phyloP scores from a whole-genome alignment of 306 rosid genomes.

The Castanopsis chinensis region DNA sequence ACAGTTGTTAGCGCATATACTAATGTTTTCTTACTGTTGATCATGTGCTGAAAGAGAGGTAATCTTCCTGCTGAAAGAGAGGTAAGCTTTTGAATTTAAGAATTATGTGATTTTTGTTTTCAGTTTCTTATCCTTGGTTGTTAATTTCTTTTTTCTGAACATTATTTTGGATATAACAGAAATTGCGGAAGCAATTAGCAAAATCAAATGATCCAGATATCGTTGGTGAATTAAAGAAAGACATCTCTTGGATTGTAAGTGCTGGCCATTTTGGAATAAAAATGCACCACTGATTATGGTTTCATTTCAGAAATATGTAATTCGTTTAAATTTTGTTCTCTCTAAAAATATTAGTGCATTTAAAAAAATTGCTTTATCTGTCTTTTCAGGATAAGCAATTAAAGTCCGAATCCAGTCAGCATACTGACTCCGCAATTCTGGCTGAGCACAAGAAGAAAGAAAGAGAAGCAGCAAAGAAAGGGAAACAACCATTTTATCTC shows the following conservation, averaged over 20 bases:
- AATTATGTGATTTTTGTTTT: neutral
- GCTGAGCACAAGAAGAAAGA: slow-evolving; percentile 75
- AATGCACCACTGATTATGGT: neutral
- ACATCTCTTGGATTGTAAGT: slow-evolving; percentile 66
- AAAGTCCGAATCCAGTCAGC: slow-evolving; percentile 47
- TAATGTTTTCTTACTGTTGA: neutral
- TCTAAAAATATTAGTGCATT: neutral
- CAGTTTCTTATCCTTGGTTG: neutral
- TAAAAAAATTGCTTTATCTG: neutral
- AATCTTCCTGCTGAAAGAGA: slow-evolving; percentile 47
- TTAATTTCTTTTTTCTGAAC: neutral
- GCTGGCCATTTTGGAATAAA: slow-evolving; percentile 3
- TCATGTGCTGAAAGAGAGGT: slow-evolving; percentile 29
- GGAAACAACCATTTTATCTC: slow-evolving; percentile 67
- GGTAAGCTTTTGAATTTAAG: slow-evolving; percentile 19
- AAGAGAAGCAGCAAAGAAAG: slow-evolving; percentile 78
- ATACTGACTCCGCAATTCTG: slow-evolving; percentile 46
- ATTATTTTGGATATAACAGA: slow-evolving; percentile 30
- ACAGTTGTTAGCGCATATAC: neutral
- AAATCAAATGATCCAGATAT: slow-evolving; percentile 47
- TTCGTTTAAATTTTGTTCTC: slow-evolving; percentile 11
- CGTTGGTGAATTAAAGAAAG: slow-evolving; percentile 48
- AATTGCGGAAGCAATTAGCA: slow-evolving; percentile 52
- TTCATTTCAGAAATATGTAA: neutral
- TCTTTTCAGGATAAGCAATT: slow-evolving; percentile 66